Base-by-base conservation (phyloP, 805 yeast species). In the Monosporozyma siamensis region DNA sequence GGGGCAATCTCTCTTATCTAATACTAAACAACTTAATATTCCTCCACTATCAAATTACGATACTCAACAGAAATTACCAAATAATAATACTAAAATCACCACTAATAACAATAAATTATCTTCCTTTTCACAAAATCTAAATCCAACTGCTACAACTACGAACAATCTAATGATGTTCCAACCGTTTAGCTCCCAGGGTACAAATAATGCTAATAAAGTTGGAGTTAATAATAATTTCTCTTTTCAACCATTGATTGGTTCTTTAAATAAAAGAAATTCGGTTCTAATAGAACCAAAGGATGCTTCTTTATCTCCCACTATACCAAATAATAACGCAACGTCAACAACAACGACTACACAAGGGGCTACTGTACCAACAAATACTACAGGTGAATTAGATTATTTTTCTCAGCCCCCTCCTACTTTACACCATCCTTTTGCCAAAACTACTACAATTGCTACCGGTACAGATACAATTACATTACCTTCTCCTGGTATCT, bases 201-300 rank as follows among this genome's bases (percentile, higher is more conserved):
- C n/a, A n/a, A n/a, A n/a, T n/a, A n/a, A n/a, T n/a, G n/a, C n/a
- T 18, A 8, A 22, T 9, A 32, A 22, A 11, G 17, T 32, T 29
- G 31, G 14, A 11, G n/a, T 29, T 20, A 32, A 32, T 32, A 32
- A 32, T 18, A 32, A 32, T 20, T 32, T 32, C 23, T 32, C 35
- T 8, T 32, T 32, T 10, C 35, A 32, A 10, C 35, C 35, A 4
- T 32, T 32, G 10, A 9, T 20, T 9, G 35, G 35, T 4, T 32
- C 35, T 10, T 18, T 32, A 32, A 22, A 32, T 30, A 45, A 58
- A 39, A 50, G 63, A 41, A 51, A 52, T 34, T 58, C 65, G 4
- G 36, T 56, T 18, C 49, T 51, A 18, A 52, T 48, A 24, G 49
- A 49, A 29, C 45, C 56, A 6, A 42, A 48, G 26, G 60, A 61